Base-by-base conservation (phyloP, 139 green algal species). In the Chlorella ohadii region DNA sequence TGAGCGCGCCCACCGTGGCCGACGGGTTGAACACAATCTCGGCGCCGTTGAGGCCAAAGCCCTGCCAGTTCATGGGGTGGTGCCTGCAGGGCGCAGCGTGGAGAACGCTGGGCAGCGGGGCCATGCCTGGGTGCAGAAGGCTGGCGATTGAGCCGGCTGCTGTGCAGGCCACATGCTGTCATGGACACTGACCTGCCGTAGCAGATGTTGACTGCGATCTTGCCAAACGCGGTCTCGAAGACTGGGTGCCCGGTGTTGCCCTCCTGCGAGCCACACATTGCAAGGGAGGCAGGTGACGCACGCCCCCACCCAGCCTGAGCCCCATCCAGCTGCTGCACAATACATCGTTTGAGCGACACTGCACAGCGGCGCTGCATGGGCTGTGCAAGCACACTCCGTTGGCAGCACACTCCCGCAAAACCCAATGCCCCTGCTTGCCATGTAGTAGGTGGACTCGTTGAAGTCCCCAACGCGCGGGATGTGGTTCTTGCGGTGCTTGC, bases 1-100 rank as follows among this genome's bases (percentile, higher is more conserved):
- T 92, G 44, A 99, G 91, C 61, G 81, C 92, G 4, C 97, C 97
- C 22, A 99, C 96, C 0, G 97, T 99, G 56, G 97, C 97, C 6
- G 91, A 94, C 16, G 97, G 97, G 91, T 99, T 99, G 94, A 99
- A 99, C 34, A 99, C 94, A 55, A 99, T 94, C 89, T 99, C 95
- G 2, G 97, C 97, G 44, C 97, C 97, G 85, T 99, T 99, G 63
- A 99, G 90, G 17, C 92, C 97, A 90, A 99, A 99, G 6, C 77
- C 95, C 91, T 66, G 91, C 97, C 97, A 99, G 89, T 99, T 99
- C 61, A 98, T 88, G 33, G 97, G 96, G 89, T 99, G 96, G 91
- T 99, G 97, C 55, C 76, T 82, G 76, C 36, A 20, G 44, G n/a
- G n/a, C n/a, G n/a, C n/a, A n/a, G n/a, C n/a, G n/a, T n/a, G n/a